Conservation (phyloP, 2,329 filamentous ascomycete species). For the Sporothrix globosa region DNA sequence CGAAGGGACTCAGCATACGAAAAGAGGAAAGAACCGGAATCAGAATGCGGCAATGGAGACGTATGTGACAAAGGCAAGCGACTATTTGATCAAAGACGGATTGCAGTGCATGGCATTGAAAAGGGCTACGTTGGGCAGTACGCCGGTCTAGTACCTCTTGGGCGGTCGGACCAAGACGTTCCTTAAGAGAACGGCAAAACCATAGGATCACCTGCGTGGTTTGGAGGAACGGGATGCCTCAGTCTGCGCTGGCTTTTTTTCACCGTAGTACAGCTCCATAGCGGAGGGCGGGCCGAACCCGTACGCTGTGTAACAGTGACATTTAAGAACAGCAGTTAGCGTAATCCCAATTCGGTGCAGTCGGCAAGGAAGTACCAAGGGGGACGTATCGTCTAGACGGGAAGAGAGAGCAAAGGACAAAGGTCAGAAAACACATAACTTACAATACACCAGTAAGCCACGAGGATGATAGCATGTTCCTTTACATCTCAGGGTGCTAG, state of each 20-base stretch:
- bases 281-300: constrained; percentile 42
- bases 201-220: constrained; percentile 42
- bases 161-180: constrained; percentile 42
- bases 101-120: constrained; percentile 43
- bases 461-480: constrained; percentile 43
- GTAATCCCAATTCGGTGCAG: too few relatives aligned
- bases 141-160: constrained; percentile 42
- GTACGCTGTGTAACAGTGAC: constrained; percentile 40
- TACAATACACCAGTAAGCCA: constrained; percentile 42
- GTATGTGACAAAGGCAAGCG: constrained; percentile 40
- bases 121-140: constrained; percentile 41
- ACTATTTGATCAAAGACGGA: constrained; percentile 39
- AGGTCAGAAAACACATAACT: constrained; percentile 4
- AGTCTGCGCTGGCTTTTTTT: constrained; percentile 39
- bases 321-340: not conserved
- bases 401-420: not conserved
- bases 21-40: constrained; percentile 44
- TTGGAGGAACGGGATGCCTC: constrained; percentile 41
- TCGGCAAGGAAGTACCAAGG: too few relatives aligned
- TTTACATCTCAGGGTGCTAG: constrained; percentile 44
- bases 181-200: constrained; percentile 40
- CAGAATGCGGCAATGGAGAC: constrained; percentile 39
- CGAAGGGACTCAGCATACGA: constrained; percentile 34
- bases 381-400: too few relatives aligned
- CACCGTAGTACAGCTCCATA: constrained; percentile 41